Conservation (phyloP, 768 basidiomycete genomes). For the Tulasnella sp. region DNA sequence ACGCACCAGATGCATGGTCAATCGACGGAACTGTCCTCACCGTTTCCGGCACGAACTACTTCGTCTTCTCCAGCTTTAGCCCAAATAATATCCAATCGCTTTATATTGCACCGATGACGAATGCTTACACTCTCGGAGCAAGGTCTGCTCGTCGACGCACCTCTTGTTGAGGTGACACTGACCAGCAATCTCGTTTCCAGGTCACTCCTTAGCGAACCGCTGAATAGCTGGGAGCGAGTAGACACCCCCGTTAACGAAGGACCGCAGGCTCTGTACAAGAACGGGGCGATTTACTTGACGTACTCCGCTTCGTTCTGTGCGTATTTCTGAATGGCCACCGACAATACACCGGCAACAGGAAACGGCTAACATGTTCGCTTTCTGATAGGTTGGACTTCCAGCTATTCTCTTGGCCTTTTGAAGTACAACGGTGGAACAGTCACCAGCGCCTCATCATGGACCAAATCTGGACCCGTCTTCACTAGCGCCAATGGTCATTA, state of each 20-base stretch:
- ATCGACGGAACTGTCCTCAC: conserved; percentile 9
- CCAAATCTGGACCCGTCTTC: not conserved
- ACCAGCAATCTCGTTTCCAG: not conserved
- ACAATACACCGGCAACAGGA: too few species aligned
- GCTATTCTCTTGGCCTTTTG: conserved; percentile 1
- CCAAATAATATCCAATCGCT: conserved; percentile 2
- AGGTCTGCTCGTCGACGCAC: not conserved
- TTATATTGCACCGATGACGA: conserved; percentile 6
- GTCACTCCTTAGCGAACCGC: not conserved
- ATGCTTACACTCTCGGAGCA: conserved; percentile 4
- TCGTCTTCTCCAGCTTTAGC: conserved; percentile 1
- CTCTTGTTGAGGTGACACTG: too few species aligned
- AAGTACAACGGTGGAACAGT: conserved; percentile 6
- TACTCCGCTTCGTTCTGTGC: conserved; percentile 1
- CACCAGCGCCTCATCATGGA: conserved; percentile 3
- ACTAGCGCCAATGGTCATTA: conserved; percentile 2
- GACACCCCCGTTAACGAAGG: conserved; percentile 2
- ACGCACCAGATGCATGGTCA: conserved; percentile 12
- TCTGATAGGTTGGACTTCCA: not conserved
- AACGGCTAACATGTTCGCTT: not conserved
- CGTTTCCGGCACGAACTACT: not conserved
- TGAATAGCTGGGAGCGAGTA: conserved; percentile 2
- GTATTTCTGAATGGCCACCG: not conserved
- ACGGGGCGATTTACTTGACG: not conserved
- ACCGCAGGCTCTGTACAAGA: not conserved